phyloP scores from a whole-genome alignment of 2,329 filamentous ascomycete genomes.

The Trichophyton equinum region DNA sequence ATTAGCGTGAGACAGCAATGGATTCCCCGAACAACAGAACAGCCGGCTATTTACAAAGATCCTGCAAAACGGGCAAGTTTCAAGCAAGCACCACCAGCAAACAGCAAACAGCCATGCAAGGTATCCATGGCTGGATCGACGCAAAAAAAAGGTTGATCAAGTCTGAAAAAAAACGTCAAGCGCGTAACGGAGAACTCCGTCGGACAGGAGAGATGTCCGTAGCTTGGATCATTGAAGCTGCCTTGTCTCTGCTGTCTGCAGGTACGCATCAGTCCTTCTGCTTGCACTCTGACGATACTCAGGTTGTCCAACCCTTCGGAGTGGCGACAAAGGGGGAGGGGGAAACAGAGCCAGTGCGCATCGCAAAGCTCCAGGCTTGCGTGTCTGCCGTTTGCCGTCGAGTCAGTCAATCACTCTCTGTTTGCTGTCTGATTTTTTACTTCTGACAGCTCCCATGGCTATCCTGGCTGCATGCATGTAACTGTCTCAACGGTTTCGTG shows the following conservation, averaged over 20 bases:
- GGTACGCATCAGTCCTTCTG: neutral
- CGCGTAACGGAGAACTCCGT: neutral
- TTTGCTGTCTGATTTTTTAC: neutral
- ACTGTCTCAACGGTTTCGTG: conserved; percentile 2
- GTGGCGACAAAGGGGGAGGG: too few species aligned
- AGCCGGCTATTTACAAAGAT: neutral
- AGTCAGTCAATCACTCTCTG: neutral
- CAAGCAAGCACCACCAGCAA: neutral
- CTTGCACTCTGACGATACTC: neutral
- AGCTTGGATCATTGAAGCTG: neutral
- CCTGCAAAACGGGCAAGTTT: neutral
- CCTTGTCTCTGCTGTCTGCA: neutral
- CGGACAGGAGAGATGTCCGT: neutral
- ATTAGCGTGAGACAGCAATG: neutral
- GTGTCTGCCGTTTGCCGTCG: too few species aligned
- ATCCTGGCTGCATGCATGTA: conserved; percentile 1
- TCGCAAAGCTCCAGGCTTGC: too few species aligned
- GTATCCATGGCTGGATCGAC: neutral
- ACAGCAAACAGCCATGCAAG: neutral
- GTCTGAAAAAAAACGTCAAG: neutral
- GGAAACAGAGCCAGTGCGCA: too few species aligned
- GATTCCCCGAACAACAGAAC: neutral
- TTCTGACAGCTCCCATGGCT: neutral
- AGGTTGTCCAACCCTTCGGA: too few species aligned
- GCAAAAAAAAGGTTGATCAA: neutral